Evolutionary conservation across 148 eudicot species (phyloP).

Genomic region (Rhododendron kiyosumense): DNA sequence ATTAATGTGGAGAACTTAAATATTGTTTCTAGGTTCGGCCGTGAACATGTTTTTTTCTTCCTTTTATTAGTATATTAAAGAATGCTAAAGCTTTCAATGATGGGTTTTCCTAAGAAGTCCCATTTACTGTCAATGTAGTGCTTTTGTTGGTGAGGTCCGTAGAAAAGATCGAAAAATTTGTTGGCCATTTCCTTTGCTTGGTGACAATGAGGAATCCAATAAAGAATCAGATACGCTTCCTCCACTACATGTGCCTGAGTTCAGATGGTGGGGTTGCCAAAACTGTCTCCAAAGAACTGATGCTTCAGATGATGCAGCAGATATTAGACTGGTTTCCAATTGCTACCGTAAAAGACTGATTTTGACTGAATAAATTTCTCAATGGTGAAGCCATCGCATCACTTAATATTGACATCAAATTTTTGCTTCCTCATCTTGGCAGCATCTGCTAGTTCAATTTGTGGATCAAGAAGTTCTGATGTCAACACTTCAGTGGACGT

Average conservation of each 20-base stretch:
- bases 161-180: constrained; percentile 10
- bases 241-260: constrained; percentile 15
- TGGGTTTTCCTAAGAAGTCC: constrained; percentile 1
- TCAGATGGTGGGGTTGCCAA: constrained; percentile 24
- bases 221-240: constrained; percentile 14
- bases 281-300: constrained; percentile 12
- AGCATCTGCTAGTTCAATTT: constrained; percentile 11
- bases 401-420: constrained; percentile 4
- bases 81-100: background rate
- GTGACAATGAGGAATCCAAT: constrained; percentile 3
- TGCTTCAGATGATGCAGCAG: constrained; percentile 9
- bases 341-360: background rate
- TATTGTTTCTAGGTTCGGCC: background rate
- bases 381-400: background rate
- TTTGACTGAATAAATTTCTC: background rate
- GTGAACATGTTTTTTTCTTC: background rate
- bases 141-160: constrained; percentile 22
- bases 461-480: constrained; percentile 7
- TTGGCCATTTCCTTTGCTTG: constrained; percentile 23
- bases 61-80: background rate
- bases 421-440: constrained; percentile 9
- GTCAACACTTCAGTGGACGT: constrained; percentile 1
- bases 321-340: constrained; percentile 13
- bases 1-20: background rate
- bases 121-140: constrained; percentile 8